These are phyloP conservation scores for Linanthus parryae DNA, from an alignment of 148 eudicot genomes.

Conservation along the genomic window DNA sequence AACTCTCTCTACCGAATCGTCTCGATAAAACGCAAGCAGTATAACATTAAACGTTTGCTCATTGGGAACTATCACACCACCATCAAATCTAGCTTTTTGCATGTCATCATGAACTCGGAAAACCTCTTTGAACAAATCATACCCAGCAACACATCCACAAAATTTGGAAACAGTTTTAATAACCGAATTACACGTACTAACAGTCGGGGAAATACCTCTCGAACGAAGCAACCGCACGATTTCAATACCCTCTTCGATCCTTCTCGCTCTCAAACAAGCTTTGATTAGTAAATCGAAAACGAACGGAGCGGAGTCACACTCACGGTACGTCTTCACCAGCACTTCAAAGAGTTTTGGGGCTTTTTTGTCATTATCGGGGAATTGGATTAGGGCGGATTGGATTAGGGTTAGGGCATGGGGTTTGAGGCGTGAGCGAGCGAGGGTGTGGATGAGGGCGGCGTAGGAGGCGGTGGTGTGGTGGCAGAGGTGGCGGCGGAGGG, in stretches of 20 bases:
- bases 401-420: constrained; percentile 36
- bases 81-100: constrained; percentile 4
- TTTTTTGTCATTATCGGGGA: constrained; percentile 7
- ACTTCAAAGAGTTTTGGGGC: constrained; percentile 30
- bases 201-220: constrained; percentile 18
- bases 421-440: constrained; percentile 55
- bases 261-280: constrained; percentile 37
- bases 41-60: constrained; percentile 44
- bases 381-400: constrained; percentile 30
- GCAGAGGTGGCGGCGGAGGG: constrained; percentile 30
- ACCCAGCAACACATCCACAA: constrained; percentile 47
- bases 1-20: constrained; percentile 42
- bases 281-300: constrained; percentile 68
- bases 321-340: constrained; percentile 36
- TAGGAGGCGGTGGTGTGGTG: constrained; percentile 46
- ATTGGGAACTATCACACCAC: constrained; percentile 26
- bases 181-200: constrained; percentile 40
- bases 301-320: constrained; percentile 67
- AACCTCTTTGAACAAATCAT: constrained; percentile 43
- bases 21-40: constrained; percentile 52
- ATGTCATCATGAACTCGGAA: constrained; percentile 17
- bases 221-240: constrained; percentile 32
- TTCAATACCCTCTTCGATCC: constrained; percentile 37
- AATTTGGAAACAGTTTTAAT: constrained; percentile 24
- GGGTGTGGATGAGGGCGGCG: constrained; percentile 58